Conservation (phyloP, 1,139 yeast genomes). For the Meyerozyma guilliermondii region DNA sequence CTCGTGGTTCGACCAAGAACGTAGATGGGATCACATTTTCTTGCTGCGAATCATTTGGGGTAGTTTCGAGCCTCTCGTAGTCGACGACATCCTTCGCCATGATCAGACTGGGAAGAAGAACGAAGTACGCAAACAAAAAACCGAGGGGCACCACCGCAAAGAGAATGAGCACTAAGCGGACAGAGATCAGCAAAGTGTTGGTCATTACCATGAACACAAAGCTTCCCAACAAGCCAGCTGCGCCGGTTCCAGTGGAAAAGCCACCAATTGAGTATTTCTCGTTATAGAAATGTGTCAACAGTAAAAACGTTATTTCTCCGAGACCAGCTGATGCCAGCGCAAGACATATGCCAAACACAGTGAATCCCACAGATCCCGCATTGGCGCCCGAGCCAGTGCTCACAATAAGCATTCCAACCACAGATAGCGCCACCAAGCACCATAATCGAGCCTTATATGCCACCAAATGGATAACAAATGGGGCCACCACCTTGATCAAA, state of each 20-base stretch:
- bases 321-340: slow-evolving; percentile 86
- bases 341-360: slow-evolving; percentile 66
- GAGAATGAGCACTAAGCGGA: slow-evolving; percentile 25
- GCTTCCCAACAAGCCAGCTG: slow-evolving; percentile 86
- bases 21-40: slow-evolving; percentile 46
- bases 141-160: slow-evolving; percentile 36
- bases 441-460: slow-evolving; percentile 55
- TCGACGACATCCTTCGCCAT: not conserved
- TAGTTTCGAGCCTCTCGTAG: slow-evolving; percentile 3
- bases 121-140: slow-evolving; percentile 24
- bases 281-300: slow-evolving; percentile 68
- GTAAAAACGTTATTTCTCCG: slow-evolving; percentile 86
- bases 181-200: slow-evolving; percentile 27
- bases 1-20: slow-evolving; percentile 26
- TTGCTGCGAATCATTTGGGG: not conserved
- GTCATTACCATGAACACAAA: slow-evolving; percentile 38
- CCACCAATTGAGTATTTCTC: slow-evolving; percentile 61
- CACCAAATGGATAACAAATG: slow-evolving; percentile 68
- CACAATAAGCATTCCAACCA: slow-evolving; percentile 71
- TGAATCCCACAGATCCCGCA: slow-evolving; percentile 20
- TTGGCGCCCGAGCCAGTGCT: slow-evolving; percentile 32
- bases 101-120: slow-evolving; percentile 21
- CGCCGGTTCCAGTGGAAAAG: slow-evolving; percentile 93
- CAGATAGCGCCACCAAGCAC: slow-evolving; percentile 53
- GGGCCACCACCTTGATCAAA: slow-evolving; percentile 63